Percentiles rank a stretch among this genome's conserved stretches.
These are phyloP conservation scores for Globisporangium yorkense DNA, from an alignment of 352 stramenopile genomes.

Conservation along the genomic window DNA sequence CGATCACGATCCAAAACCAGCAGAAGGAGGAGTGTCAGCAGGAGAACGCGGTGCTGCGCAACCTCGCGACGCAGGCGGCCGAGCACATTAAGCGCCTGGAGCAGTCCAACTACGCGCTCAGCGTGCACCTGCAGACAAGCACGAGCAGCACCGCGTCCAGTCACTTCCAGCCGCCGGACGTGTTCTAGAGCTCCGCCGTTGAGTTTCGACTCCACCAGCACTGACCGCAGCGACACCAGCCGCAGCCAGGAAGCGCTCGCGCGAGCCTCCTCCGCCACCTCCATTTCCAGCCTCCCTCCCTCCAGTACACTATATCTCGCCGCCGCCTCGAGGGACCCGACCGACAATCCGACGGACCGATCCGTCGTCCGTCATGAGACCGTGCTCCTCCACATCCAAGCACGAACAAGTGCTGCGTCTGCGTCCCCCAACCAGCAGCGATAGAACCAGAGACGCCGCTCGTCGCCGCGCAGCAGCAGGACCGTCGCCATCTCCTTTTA, in stretches of 20 bases:
- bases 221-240: no score
- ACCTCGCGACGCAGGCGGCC: conserved; percentile 64
- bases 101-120: conserved; percentile 83
- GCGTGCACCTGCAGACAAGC: conserved; percentile 82
- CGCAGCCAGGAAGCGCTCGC: no score
- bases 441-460: no score
- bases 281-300: background rate
- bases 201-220: no score
- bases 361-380: background rate
- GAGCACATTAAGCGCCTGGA: conserved; percentile 85
- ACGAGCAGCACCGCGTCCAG: conserved; percentile 29
- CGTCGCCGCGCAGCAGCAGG: no score
- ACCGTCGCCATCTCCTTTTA: no score
- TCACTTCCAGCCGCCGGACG: conserved; percentile 50
- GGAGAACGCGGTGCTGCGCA: conserved; percentile 72
- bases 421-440: no score
- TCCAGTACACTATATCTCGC: background rate
- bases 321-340: background rate
- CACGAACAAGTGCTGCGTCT: no score
- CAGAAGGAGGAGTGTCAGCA: conserved; percentile 78
- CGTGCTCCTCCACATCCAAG: no score
- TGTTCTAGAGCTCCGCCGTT: conserved; percentile 36
- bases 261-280: no score
- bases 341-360: no score
- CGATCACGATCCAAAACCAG: conserved; percentile 83